phyloP scores from a whole-genome alignment of 306 rosid genomes.

The Cercis canadensis region DNA sequence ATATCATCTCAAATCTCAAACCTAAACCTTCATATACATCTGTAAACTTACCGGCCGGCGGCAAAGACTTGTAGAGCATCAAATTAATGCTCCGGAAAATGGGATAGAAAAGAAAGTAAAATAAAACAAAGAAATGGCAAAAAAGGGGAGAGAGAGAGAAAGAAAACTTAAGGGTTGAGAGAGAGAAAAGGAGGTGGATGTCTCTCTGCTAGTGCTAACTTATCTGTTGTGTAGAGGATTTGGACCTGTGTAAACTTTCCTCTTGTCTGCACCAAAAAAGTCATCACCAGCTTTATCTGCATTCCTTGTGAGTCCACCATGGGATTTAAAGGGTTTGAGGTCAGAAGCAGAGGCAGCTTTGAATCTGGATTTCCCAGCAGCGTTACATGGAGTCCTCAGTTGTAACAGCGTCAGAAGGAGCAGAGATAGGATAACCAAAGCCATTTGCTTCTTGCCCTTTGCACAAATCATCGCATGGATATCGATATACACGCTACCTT shows the following conservation, averaged over 20 bases:
- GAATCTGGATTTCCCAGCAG: slow-evolving; percentile 46
- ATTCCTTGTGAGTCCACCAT: slow-evolving; percentile 36
- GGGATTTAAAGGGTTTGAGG: slow-evolving; percentile 37
- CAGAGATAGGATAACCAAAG: slow-evolving; percentile 49
- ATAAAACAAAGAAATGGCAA: not conserved
- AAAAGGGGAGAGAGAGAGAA: slow-evolving; percentile 21
- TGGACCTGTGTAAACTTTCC: slow-evolving; percentile 89
- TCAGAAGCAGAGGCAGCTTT: slow-evolving; percentile 39
- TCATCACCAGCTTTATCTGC: slow-evolving; percentile 38
- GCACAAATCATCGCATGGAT: slow-evolving; percentile 61
- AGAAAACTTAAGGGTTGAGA: slow-evolving; percentile 35
- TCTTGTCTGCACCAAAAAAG: slow-evolving; percentile 70
- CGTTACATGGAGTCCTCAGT: slow-evolving; percentile 49
- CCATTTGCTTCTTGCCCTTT: slow-evolving; percentile 51
- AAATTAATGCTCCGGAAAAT: slow-evolving; percentile 46
- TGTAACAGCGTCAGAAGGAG: slow-evolving; percentile 52
- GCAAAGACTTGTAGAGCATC: slow-evolving; percentile 45
- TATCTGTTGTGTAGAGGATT: slow-evolving; percentile 94
- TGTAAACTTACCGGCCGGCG: slow-evolving; percentile 33
- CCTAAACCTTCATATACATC: slow-evolving; percentile 59
- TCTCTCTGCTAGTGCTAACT: slow-evolving; percentile 41
- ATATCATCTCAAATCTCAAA: slow-evolving; percentile 45
- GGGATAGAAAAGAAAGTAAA: slow-evolving; percentile 15
- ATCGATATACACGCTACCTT: slow-evolving; percentile 17
- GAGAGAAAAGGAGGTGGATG: not conserved